Percentiles rank a stretch among this genome's conserved stretches.
These are phyloP conservation scores for Peniophora sp. DNA, from an alignment of 1,284 basidiomycete species.

Conservation along the genomic window DNA sequence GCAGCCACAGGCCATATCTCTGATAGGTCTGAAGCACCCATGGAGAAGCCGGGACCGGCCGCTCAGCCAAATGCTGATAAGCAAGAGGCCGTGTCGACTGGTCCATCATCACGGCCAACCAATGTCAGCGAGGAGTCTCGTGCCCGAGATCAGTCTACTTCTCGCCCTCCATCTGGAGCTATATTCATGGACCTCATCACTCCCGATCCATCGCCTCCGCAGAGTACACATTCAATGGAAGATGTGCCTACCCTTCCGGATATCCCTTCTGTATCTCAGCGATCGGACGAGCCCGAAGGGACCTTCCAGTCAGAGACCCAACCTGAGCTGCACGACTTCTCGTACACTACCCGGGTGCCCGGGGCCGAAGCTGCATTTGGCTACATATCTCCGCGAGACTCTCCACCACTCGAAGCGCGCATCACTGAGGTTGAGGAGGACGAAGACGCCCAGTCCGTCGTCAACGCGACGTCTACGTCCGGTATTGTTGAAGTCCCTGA, in stretches of 20 bases:
- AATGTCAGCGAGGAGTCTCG: too few relatives aligned
- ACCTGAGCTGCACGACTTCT: not conserved
- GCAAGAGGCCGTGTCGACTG: not conserved
- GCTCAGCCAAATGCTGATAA: not conserved
- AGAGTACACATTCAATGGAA: not conserved
- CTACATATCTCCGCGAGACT: not conserved
- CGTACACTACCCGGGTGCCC: not conserved
- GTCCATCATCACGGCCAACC: too few relatives aligned
- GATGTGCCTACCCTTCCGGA: not conserved
- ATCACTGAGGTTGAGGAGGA: conserved; percentile 8
- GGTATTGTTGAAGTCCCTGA: not conserved
- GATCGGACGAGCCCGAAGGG: too few relatives aligned
- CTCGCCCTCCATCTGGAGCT: not conserved
- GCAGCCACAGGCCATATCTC: too few relatives aligned
- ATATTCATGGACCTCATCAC: not conserved
- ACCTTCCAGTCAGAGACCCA: not conserved
- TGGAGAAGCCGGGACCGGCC: too few relatives aligned
- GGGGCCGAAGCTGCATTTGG: conserved; percentile 3
- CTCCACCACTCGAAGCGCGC: conserved; percentile 9
- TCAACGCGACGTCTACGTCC: not conserved
- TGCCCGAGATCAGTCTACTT: not conserved
- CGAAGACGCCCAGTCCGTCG: not conserved
- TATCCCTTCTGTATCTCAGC: not conserved
- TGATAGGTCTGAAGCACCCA: too few relatives aligned
- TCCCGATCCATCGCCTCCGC: not conserved